Conservation (phyloP, 2,329 filamentous ascomycete species). For the Clonostachys rosea region DNA sequence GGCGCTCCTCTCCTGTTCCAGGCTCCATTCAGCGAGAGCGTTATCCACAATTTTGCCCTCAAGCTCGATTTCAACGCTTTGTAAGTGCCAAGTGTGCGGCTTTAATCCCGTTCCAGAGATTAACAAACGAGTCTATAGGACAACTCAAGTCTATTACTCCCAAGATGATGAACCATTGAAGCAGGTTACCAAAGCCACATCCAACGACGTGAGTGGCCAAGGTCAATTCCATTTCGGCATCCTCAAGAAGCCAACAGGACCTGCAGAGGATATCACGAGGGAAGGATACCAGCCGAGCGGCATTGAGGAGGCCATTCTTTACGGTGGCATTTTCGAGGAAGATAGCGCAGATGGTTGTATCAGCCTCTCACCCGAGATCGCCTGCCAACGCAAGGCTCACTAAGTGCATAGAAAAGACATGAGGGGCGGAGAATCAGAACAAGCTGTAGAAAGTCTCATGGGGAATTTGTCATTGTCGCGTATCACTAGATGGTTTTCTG, state of each 20-base stretch:
- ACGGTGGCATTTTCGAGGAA: constrained; percentile 48
- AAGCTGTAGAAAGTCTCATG: too few species aligned
- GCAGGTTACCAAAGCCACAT: constrained; percentile 35
- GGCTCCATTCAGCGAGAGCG: constrained; percentile 39
- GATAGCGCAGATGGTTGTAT: constrained; percentile 35
- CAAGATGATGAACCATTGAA: constrained; percentile 35
- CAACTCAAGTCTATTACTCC: constrained; percentile 54
- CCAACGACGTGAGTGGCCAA: constrained; percentile 48
- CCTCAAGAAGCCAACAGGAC: constrained; percentile 53
- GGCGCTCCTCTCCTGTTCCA: constrained; percentile 38
- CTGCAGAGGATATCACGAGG: constrained; percentile 36
- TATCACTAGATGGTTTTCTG: too few species aligned
- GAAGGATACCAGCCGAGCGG: constrained; percentile 39
- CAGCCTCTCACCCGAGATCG: constrained; percentile 11
- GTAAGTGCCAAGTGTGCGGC: not conserved
- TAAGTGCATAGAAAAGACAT: too few species aligned
- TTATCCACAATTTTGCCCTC: constrained; percentile 60
- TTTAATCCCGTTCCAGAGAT: not conserved
- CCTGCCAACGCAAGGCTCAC: too few species aligned
- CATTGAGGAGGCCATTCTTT: constrained; percentile 48
- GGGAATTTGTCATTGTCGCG: too few species aligned
- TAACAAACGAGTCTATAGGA: constrained; percentile 24
- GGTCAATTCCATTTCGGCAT: constrained; percentile 60
- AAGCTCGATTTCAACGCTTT: constrained; percentile 48
- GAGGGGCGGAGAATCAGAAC: too few species aligned